Conservation (phyloP, 2,329 filamentous ascomycete species). For the Ceratocystis papillata region DNA sequence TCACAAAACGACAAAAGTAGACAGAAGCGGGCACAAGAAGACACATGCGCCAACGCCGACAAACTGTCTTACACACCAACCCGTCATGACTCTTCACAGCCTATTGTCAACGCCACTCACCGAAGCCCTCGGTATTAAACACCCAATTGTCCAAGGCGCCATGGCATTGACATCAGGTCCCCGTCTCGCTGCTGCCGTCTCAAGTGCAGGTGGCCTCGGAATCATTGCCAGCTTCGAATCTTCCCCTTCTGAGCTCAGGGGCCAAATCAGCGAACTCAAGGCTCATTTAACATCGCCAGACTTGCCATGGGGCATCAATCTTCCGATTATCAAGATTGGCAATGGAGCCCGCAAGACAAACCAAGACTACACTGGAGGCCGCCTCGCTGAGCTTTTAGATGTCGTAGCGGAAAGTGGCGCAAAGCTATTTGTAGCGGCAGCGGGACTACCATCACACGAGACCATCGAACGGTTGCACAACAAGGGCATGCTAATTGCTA, state of each 20-base stretch:
- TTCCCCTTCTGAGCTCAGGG: constrained; percentile 61
- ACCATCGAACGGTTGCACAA: constrained; percentile 68
- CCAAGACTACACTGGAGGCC: constrained; percentile 87
- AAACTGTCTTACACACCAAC: constrained; percentile 27
- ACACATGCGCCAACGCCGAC: not conserved
- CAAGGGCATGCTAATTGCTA: constrained; percentile 79
- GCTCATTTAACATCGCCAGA: constrained; percentile 52
- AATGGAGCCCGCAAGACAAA: constrained; percentile 78
- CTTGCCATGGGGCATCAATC: constrained; percentile 81
- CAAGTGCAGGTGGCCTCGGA: constrained; percentile 75
- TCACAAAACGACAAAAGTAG: not conserved
- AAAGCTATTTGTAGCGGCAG: constrained; percentile 73
- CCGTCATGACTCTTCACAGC: constrained; percentile 27
- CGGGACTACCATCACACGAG: constrained; percentile 67
- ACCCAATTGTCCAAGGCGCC: constrained; percentile 84
- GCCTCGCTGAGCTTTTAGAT: constrained; percentile 76
- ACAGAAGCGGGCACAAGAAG: not conserved
- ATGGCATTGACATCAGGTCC: constrained; percentile 83
- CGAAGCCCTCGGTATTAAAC: constrained; percentile 66
- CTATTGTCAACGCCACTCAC: constrained; percentile 69
- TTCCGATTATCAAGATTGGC: constrained; percentile 82
- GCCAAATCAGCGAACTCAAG: constrained; percentile 81
- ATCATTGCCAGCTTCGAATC: constrained; percentile 63
- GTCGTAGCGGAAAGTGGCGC: constrained; percentile 79
- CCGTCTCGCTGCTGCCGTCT: constrained; percentile 70